phyloP scores from a whole-genome alignment of 768 basidiomycete genomes.

The Serendipita sp. region DNA sequence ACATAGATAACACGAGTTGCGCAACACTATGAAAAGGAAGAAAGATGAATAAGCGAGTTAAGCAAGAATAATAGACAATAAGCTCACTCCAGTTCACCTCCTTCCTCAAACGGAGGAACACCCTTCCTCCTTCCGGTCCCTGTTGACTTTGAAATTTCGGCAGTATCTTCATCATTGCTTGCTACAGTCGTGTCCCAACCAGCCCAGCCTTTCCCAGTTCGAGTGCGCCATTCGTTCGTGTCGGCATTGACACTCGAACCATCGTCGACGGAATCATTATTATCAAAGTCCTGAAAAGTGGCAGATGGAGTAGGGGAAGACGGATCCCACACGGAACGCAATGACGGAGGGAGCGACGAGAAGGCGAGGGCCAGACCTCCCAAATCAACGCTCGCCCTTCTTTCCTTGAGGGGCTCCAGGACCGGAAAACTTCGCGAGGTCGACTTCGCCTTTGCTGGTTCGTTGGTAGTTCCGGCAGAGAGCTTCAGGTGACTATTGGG shows the following conservation, averaged over 20 bases:
- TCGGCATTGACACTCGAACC: not conserved
- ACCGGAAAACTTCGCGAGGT: not conserved
- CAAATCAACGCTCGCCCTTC: conserved; percentile 1
- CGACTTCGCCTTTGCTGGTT: no score
- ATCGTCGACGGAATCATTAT: no score
- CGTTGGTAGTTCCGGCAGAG: no score
- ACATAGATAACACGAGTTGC: not conserved
- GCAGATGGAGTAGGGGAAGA: not conserved
- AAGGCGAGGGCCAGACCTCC: not conserved
- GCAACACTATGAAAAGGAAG: not conserved
- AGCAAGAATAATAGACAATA: not conserved
- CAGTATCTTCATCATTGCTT: not conserved
- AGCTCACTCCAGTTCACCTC: not conserved
- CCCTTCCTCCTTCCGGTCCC: not conserved
- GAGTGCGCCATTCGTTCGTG: not conserved
- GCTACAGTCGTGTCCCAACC: not conserved
- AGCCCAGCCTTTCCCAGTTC: not conserved
- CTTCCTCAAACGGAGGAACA: not conserved
- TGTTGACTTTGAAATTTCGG: not conserved
- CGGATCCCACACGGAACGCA: not conserved
- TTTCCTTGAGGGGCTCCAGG: not conserved
- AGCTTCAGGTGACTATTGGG: no score
- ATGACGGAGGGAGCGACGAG: not conserved
- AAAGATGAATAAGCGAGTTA: not conserved
- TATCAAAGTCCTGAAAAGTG: no score